Evolutionary conservation across 352 stramenopile genomes (phyloP).

Genomic region (Phytophthora litchii): DNA sequence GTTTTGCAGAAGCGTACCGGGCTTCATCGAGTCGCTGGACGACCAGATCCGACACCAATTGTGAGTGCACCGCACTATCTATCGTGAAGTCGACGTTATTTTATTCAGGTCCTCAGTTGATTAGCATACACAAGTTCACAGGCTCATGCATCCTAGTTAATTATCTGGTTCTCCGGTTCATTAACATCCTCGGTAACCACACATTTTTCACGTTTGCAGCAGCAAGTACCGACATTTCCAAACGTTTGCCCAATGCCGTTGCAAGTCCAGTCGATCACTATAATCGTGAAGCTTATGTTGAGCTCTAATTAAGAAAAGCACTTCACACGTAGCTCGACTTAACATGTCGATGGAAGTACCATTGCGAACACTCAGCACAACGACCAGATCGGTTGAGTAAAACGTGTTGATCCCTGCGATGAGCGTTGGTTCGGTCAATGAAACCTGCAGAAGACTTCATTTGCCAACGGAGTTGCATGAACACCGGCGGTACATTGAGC

Average conservation of each 20-base stretch:
- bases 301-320: conserved; percentile 37
- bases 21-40: conserved; percentile 34
- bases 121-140: too few species aligned
- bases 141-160: too few species aligned
- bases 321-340: conserved; percentile 28
- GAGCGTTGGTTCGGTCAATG: conserved; percentile 32
- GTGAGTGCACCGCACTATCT: conserved; percentile 15
- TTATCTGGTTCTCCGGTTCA: too few species aligned
- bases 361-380: conserved; percentile 36
- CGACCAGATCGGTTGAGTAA: conserved; percentile 28
- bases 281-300: conserved; percentile 21
- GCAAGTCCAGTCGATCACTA: conserved; percentile 9
- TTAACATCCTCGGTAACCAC: too few species aligned
- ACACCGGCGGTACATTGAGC: conserved; percentile 17
- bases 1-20: conserved; percentile 37
- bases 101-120: conserved; percentile 21
- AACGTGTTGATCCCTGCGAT: conserved; percentile 29
- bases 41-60: conserved; percentile 22
- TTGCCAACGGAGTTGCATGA: conserved; percentile 35
- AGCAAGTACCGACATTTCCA: conserved; percentile 13
- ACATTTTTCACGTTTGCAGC: conserved; percentile 12
- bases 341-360: conserved; percentile 16
- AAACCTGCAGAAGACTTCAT: conserved; percentile 37
- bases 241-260: conserved; percentile 5
- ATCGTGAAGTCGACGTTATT: conserved; percentile 25